Evolutionary conservation across 805 yeast species (phyloP).

Genomic region (Torulaspora indica): DNA sequence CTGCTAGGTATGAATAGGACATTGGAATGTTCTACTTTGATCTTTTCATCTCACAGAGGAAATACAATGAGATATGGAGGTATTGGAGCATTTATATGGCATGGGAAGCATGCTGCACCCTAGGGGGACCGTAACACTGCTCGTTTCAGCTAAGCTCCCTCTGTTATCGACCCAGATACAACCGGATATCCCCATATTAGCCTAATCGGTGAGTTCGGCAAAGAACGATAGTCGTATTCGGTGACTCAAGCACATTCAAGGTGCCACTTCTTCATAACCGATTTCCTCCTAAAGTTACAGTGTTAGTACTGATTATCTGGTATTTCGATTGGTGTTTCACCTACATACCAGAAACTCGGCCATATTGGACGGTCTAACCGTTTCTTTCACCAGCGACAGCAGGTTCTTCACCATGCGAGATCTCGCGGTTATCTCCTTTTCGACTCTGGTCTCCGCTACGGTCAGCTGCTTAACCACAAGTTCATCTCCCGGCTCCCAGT

Average conservation of each 20-base stretch:
- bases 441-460: conserved; percentile 11
- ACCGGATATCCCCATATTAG: conserved; percentile 8
- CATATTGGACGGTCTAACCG: conserved; percentile 24
- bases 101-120: not conserved
- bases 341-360: conserved; percentile 27
- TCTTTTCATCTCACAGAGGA: not conserved
- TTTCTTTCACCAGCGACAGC: conserved; percentile 25
- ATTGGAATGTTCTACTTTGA: conserved; percentile 8
- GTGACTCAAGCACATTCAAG: not conserved
- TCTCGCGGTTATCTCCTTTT: conserved; percentile 20
- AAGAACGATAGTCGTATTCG: conserved; percentile 1
- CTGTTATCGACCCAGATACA: not conserved
- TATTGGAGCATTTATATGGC: not conserved
- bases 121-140: not conserved
- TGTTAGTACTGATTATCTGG: not conserved
- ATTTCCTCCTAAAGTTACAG: conserved; percentile 22
- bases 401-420: conserved; percentile 20
- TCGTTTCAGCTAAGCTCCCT: not conserved
- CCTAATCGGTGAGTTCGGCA: not conserved
- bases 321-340: not conserved
- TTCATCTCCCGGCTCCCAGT: conserved; percentile 19
- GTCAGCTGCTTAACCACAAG: conserved; percentile 13
- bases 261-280: conserved; percentile 20
- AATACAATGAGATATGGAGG: too few species aligned
- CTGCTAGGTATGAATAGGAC: conserved; percentile 32